Conservation (phyloP, 1,284 basidiomycete genomes). For the Macrocybe sp. region DNA sequence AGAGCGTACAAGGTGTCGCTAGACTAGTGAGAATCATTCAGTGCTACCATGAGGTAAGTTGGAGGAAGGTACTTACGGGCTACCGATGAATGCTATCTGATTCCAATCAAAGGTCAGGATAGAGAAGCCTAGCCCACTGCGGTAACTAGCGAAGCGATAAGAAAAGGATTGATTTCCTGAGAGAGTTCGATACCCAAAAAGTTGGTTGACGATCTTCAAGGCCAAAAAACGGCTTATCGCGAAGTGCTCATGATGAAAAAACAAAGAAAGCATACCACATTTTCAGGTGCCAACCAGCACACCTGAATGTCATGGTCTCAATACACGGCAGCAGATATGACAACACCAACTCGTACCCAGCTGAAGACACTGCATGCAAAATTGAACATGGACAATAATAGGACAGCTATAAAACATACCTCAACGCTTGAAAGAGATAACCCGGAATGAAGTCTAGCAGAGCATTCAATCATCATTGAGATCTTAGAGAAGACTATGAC, state of each 20-base stretch:
- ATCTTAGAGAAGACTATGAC: conserved; percentile 11
- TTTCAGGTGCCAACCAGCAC: conserved; percentile 37
- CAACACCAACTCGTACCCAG: conserved; percentile 23
- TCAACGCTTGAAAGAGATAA: conserved; percentile 65
- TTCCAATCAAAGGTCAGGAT: conserved; percentile 57
- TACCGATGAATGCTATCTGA: conserved; percentile 45
- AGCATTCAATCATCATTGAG: background rate
- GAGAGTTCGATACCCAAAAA: background rate
- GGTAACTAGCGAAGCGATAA: conserved; percentile 28
- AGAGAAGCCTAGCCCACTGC: conserved; percentile 33
- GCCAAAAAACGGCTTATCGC: background rate
- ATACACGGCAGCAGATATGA: background rate
- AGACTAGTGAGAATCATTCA: conserved; percentile 37
- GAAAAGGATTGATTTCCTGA: conserved; percentile 38
- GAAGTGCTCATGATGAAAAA: background rate
- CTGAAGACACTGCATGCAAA: conserved; percentile 24
- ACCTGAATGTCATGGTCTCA: conserved; percentile 48
- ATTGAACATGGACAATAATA: background rate
- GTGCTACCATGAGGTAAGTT: conserved; percentile 12
- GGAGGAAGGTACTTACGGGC: conserved; percentile 26
- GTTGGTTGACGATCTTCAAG: background rate
- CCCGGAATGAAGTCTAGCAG: conserved; percentile 52
- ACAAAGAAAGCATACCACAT: conserved; percentile 23
- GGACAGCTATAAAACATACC: conserved; percentile 16
- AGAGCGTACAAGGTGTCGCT: conserved; percentile 44